A percentile compares a stretch with the other conserved stretches of the same genome.
Conservation (phyloP, 768 basidiomycete genomes). For the Dacryopinax spathularia region DNA sequence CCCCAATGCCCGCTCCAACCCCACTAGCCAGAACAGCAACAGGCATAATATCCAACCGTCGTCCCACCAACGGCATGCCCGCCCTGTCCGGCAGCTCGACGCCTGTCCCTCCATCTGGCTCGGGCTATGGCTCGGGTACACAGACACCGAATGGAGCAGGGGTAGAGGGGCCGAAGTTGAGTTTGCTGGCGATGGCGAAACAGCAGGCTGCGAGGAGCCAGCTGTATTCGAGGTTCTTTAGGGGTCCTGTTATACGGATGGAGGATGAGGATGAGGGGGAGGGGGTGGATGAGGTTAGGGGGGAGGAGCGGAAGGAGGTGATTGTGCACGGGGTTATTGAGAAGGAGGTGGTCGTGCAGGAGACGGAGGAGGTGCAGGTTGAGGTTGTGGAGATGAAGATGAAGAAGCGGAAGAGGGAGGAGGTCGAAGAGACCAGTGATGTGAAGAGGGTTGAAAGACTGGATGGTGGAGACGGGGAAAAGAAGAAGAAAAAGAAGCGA, state of each 20-base stretch:
- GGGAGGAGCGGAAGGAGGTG: not conserved
- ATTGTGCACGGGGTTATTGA: conserved; percentile 14
- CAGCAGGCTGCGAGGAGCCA: conserved; percentile 59
- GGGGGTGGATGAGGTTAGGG: not conserved
- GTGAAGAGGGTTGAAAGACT: too few species aligned
- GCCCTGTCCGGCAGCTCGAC: conserved; percentile 28
- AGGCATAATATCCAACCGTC: conserved; percentile 60
- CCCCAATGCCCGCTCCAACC: conserved; percentile 9
- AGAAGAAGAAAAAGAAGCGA: not conserved
- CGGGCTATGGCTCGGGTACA: too few species aligned
- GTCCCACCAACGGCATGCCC: conserved; percentile 39
- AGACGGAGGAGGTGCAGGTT: not conserved
- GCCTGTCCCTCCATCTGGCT: conserved; percentile 29
- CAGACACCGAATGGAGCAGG: conserved; percentile 17
- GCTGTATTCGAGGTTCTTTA: conserved; percentile 70
- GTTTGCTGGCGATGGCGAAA: conserved; percentile 51
- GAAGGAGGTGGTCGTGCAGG: conserved; percentile 10
- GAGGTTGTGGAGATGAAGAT: not conserved
- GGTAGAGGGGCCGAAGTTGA: conserved; percentile 28
- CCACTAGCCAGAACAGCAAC: conserved; percentile 48
- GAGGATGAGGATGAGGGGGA: conserved; percentile 6
- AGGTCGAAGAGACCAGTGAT: too few species aligned
- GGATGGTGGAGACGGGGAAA: not conserved
- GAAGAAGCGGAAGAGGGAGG: not conserved
- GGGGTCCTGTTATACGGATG: conserved; percentile 41